Base-by-base conservation (phyloP, 108 stramenopile genomes). In the Nannochloropsis salina region DNA sequence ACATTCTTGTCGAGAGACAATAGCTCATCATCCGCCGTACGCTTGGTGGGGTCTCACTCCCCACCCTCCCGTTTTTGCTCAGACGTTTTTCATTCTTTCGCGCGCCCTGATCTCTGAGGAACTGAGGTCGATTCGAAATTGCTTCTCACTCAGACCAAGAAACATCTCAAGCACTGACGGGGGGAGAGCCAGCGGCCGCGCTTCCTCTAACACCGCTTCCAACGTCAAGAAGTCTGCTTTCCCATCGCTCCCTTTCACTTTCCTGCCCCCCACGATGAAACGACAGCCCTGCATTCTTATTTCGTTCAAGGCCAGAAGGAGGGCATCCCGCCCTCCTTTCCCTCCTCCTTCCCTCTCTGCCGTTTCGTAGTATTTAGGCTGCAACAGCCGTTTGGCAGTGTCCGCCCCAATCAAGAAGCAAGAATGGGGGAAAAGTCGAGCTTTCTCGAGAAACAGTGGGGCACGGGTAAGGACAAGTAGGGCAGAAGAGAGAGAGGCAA, bases 291-390 rank as follows among this genome's bases (percentile, higher is more conserved):
- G 61, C 61, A 74, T 74, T 0, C 61, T 74, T 4, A 74, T 74
- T n/a, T 74, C 61, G n/a, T 74, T 74, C 61, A 74, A 8, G 61
- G 61, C 61, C 20, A 74, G 61, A n/a, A 74, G 3, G 61, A 74
- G 61, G 61, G 61, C 61, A n/a, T 74, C 61, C 61, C 61, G 15
- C 61, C 61, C 61, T 74, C n/a, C 61, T n/a, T 74, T n/a, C 61
- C n/a, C n/a, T n/a, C 61, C 61, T 74, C 61, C 61, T n/a, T 74
- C 61, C 61, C 61, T 74, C 6, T 3, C 61, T n/a, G 15, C 61
- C 61, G n/a, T 21, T 15, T n/a, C 82, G 21, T 82, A 82, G 9
- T 82, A 82, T 45, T 82, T 82, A 15, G 82, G 42, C 9, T 82
- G 44, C 82, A 82, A 21, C 82, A 82, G 8, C 8, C 82, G 82